Percentiles rank a stretch among this genome's conserved stretches.
phyloP scores from a whole-genome alignment of 2,329 filamentous ascomycete genomes.

The Tolypocladium album region DNA sequence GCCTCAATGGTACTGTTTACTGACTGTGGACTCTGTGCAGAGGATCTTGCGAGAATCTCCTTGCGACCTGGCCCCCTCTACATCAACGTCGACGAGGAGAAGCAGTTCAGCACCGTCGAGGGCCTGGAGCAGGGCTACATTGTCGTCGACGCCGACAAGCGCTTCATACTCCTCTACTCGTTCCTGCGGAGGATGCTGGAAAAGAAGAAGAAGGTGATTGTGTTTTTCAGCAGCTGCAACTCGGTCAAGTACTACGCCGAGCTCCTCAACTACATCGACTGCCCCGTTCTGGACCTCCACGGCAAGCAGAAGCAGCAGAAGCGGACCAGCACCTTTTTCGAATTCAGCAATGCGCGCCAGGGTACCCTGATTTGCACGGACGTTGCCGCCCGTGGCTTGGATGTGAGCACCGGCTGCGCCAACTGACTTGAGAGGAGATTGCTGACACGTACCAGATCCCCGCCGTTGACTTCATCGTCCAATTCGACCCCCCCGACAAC shows the following conservation, averaged over 20 bases:
- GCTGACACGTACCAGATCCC: conserved; percentile 51
- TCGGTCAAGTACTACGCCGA: conserved; percentile 95
- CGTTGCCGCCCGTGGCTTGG: conserved; percentile 86
- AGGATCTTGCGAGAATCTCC: conserved; percentile 91
- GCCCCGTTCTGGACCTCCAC: conserved; percentile 76
- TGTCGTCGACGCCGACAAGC: conserved; percentile 83
- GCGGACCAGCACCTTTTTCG: conserved; percentile 97
- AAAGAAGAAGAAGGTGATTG: conserved; percentile 92
- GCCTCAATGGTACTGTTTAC: not conserved
- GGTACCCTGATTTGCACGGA: conserved; percentile 94
- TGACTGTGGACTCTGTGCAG: conserved; percentile 20
- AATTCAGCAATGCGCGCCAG: conserved; percentile 68
- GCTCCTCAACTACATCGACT: conserved; percentile 93
- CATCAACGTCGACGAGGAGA: conserved; percentile 89
- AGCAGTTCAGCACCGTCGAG: conserved; percentile 85
- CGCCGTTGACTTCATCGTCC: conserved; percentile 90
- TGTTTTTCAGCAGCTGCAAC: conserved; percentile 88
- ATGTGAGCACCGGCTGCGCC: conserved; percentile 41
- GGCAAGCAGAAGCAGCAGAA: conserved; percentile 99
- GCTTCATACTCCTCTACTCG: conserved; percentile 87
- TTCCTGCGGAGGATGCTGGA: conserved; percentile 73
- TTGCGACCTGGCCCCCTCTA: conserved; percentile 84
- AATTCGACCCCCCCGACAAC: conserved; percentile 91
- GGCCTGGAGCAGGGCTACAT: conserved; percentile 95
- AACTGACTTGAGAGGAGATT: not conserved